Evolutionary conservation across 805 yeast genomes (phyloP).

Genomic region (Hanseniaspora thailandica): DNA sequence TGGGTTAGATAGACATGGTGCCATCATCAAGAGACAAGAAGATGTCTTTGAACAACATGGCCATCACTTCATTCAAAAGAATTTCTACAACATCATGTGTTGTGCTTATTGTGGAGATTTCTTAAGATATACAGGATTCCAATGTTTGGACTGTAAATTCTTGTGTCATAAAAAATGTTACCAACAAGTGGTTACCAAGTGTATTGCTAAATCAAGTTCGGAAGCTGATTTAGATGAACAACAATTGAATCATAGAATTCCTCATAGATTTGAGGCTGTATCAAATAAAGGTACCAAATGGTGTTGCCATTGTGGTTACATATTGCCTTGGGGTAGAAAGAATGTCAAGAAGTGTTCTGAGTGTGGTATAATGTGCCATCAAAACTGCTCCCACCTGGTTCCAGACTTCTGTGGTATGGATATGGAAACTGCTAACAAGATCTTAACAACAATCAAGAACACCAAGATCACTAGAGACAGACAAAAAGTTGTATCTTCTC

Average conservation of each 20-base stretch:
- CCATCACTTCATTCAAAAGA: slow-evolving; percentile 90
- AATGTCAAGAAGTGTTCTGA: slow-evolving; percentile 85
- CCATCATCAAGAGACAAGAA: slow-evolving; percentile 81
- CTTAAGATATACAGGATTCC: slow-evolving; percentile 72
- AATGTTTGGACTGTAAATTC: slow-evolving; percentile 75
- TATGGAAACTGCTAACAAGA: slow-evolving; percentile 89
- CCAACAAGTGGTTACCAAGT: slow-evolving; percentile 68
- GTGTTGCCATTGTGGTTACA: slow-evolving; percentile 99
- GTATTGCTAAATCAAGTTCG: slow-evolving; percentile 64
- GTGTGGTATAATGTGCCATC: slow-evolving; percentile 91
- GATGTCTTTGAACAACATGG: slow-evolving; percentile 92
- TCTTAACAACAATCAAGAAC: slow-evolving; percentile 68
- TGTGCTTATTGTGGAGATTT: slow-evolving; percentile 97
- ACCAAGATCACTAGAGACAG: slow-evolving; percentile 33
- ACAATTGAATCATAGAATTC: slow-evolving; percentile 86
- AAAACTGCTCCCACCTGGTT: slow-evolving; percentile 82
- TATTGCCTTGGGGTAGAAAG: slow-evolving; percentile 88
- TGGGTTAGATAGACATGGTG: slow-evolving; percentile 90
- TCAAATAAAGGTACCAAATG: slow-evolving; percentile 93
- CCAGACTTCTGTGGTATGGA: slow-evolving; percentile 99
- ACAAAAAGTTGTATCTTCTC: slow-evolving; percentile 17
- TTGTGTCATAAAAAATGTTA: slow-evolving; percentile 74
- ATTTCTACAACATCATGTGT: slow-evolving; percentile 89
- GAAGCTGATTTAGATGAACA: slow-evolving; percentile 58
- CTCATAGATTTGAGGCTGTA: slow-evolving; percentile 89